Percentiles rank a stretch among this genome's conserved stretches.
These are phyloP conservation scores for Cutaneotrichosporon cavernicola DNA, from an alignment of 1,284 basidiomycete genomes.

Conservation along the genomic window DNA sequence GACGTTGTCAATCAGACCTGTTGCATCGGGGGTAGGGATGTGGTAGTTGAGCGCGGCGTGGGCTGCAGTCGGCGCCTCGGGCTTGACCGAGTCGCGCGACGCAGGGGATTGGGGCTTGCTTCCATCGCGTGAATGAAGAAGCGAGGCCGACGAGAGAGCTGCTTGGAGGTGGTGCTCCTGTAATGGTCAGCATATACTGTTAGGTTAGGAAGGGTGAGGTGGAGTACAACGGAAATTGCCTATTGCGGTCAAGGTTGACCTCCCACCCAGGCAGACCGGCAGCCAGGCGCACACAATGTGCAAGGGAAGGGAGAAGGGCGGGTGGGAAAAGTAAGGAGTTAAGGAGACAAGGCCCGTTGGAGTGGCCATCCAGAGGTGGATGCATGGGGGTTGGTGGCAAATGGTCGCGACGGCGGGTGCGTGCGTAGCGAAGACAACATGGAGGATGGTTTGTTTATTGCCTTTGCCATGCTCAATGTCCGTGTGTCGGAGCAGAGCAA, in stretches of 20 bases:
- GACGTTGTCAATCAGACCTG: constrained; percentile 68
- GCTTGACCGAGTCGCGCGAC: constrained; percentile 27
- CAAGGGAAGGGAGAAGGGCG: background rate
- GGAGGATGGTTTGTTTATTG: background rate
- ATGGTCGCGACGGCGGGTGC: background rate
- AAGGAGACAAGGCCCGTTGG: background rate
- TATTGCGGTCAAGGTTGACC: constrained; percentile 1
- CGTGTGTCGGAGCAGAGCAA: background rate
- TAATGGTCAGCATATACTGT: constrained; percentile 51
- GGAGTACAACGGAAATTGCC: constrained; percentile 23
- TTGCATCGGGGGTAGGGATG: constrained; percentile 90
- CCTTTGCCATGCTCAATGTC: background rate
- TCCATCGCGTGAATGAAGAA: constrained; percentile 45
- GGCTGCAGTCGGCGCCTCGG: constrained; percentile 20
- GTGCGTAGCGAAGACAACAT: background rate
- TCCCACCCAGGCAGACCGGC: background rate
- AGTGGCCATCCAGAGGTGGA: background rate
- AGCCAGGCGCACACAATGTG: background rate
- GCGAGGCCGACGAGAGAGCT: constrained; percentile 50
- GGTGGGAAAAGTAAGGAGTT: background rate
- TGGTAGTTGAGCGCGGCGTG: constrained; percentile 60
- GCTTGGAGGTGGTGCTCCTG: constrained; percentile 93
- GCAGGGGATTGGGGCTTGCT: constrained; percentile 34
- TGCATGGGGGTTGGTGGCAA: constrained; percentile 1
- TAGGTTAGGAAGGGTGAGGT: no score